Conservation (phyloP, 306 rosid genomes). For the Castanospermum australe region DNA sequence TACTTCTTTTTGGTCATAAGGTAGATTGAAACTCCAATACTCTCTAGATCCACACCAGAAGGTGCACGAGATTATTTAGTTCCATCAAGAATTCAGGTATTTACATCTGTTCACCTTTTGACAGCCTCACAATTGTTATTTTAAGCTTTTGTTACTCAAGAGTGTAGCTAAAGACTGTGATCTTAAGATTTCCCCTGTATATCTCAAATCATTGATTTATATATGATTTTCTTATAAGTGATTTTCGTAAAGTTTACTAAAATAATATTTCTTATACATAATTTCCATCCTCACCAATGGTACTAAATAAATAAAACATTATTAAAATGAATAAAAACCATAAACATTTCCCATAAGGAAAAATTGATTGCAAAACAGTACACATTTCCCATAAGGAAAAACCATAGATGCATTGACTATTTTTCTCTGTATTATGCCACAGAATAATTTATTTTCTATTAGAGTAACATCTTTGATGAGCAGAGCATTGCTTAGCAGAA, state of each 20-base stretch:
- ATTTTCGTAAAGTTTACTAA: too few relatives aligned
- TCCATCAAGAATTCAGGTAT: slow-evolving; percentile 97
- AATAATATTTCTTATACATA: neutral
- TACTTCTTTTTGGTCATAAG: slow-evolving; percentile 66
- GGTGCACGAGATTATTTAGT: slow-evolving; percentile 98
- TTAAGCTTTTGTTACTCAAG: slow-evolving; percentile 2
- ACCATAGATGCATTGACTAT: neutral
- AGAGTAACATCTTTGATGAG: neutral
- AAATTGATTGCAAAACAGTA: neutral
- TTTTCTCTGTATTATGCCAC: neutral
- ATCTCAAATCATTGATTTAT: neutral
- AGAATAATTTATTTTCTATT: neutral
- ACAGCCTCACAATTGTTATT: neutral
- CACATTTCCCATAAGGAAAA: neutral
- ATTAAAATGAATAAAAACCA: too few relatives aligned
- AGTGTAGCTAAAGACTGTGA: neutral
- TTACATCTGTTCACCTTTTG: slow-evolving; percentile 23
- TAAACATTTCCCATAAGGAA: too few relatives aligned
- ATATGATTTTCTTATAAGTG: neutral
- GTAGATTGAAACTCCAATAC: slow-evolving; percentile 99
- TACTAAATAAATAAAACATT: too few relatives aligned
- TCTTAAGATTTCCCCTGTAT: neutral
- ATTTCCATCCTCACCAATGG: too few relatives aligned
- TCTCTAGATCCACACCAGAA: slow-evolving; percentile 95
- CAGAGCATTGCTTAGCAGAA: neutral